Base-by-base conservation (phyloP, 495 filamentous ascomycete genomes). In the Haplographium delicatum region DNA sequence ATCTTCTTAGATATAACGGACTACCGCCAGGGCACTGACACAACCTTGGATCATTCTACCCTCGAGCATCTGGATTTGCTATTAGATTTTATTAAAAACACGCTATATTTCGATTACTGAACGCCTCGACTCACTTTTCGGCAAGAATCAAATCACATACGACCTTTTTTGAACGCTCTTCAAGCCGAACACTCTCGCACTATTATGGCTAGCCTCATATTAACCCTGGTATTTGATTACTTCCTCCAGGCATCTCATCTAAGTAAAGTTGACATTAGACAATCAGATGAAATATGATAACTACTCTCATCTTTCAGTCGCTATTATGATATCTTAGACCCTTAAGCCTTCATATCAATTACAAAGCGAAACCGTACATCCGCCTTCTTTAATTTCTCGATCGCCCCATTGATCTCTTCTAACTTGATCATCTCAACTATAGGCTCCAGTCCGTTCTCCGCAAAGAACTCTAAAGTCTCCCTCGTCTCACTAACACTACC, bases 341-440 rank as follows among this genome's bases (percentile, higher is more conserved):
- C 40, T 43, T 22, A 43, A 34, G 44, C 18, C 22, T 47, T 47
- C 30, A 47, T 18, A 18, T 47, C 28, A 28, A 47, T 47, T 11
- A 47, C 44, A 47, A 47, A 47, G 33, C 44, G 28, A 47, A 47
- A 47, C 31, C 23, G 44, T 23, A 47, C 44, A 20, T 47, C 31
- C 4, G 28, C 44, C 18, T 47, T 47, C 44, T 47, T 47, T 19
- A 47, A 34, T 18, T 30, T 47, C 16, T 47, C 44, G 26, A 47
- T 47, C 28, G 44, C 44, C 16, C 22, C 44, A 33, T 47, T 47
- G 13, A 47, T 35, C 44, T 47, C 44, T 22, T 47, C 44, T 22
- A 47, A 23, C 28, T 47, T 47, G 22, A 47, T 47, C 44, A 47
- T 37, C 44, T 47, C 31, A 13, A 33, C 22, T 3, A 47, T 20